Base-by-base conservation (phyloP, 345 rosid species). In the Gossypium thurberi region DNA sequence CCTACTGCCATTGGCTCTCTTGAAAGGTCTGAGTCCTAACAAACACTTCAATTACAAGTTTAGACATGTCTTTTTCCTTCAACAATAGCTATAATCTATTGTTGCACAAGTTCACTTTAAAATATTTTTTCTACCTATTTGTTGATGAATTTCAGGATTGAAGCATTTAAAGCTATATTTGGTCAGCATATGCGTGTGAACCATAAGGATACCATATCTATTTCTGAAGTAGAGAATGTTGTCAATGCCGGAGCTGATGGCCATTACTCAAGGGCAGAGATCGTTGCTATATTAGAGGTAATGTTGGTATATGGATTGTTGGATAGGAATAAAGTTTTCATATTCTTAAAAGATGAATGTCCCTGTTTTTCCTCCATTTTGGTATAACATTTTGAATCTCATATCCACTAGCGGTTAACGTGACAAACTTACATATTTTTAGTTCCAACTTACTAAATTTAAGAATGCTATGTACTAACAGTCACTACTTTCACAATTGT, bases 111-210 rank as follows among this genome's bases (percentile, higher is more conserved):
- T 44, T 57, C 8, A 20, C 33, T 46, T 15, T 20, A 14, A 48
- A 20, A 7, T n/a, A 33, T n/a, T 62, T 9, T 20, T 25, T 61
- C 40, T 9, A 25, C 18, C 23, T 10, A 20, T 28, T 44, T 65
- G 55, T 58, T 76, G 18, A 28, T 53, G 20, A n/a, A 66, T 65
- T 65, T 71, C 90, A 90, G 96, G 76, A 70, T 74, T 18, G 96
- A 92, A 81, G 88, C 89, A 56, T 94, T 94, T 79, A 89, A 91
- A 75, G 59, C 90, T 21, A 69, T 76, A 62, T 91, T 95, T 68
- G 90, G 97, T 69, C 93, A 89, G 70, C 94, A 93, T 79, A 92
- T 92, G 96, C 88, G 90, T 74, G 81, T 84, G 78, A 80, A 87
- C 58, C 89, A 84, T 71, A 81, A 88, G 81, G 95, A 90, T 10